Base-by-base conservation (phyloP, 148 eudicot species). In the Rhododendron henanense region DNA sequence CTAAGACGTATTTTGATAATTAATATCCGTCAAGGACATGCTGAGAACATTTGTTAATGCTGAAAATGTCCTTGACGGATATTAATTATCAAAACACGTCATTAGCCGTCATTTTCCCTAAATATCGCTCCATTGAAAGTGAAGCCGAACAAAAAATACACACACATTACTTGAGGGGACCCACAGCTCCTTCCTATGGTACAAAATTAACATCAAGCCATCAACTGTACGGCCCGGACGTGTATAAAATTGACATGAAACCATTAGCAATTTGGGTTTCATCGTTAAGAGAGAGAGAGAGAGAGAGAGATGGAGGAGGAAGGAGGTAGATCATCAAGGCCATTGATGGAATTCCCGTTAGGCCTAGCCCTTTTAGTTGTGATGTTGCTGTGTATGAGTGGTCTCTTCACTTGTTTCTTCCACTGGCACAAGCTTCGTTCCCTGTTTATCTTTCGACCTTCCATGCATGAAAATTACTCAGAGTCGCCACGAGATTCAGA, bases 281-380 rank as follows among this genome's bases (percentile, higher is more conserved):
- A 61, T 23, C 69, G 25, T 61, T 41, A 44, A n/a, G n/a, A n/a
- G n/a, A n/a, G n/a, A n/a, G n/a, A n/a, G n/a, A n/a, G n/a, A 59
- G 69, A 57, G 19, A 19, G 45, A 75, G 63, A 75, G 44, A 61
- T 44, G 75, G 75, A 28, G n/a, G 77, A 78, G 28, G 71, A n/a
- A 50, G 47, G 48, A 78, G 28, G 53, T 28, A 53, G 21, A 25
- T 59, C 76, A 8, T 45, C 84, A 44, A 48, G 84, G 50, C 76
- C 83, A 48, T 45, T 79, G 44, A 61, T 85, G 35, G 87, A 31
- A 21, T 85, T 45, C 78, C 84, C 87, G 16, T 18, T 85, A 5
- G 87, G 87, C 1, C 57, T 85, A 11, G 87, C 87, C 28, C 65
- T 85, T 79, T 33, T 85, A 21, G 41, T 79, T 53, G 9, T 67